Evolutionary conservation across 2,329 filamentous ascomycete genomes (phyloP), one percentile per base, ranked within the genome.

Genomic region (Fusarium nelsonii): DNA sequence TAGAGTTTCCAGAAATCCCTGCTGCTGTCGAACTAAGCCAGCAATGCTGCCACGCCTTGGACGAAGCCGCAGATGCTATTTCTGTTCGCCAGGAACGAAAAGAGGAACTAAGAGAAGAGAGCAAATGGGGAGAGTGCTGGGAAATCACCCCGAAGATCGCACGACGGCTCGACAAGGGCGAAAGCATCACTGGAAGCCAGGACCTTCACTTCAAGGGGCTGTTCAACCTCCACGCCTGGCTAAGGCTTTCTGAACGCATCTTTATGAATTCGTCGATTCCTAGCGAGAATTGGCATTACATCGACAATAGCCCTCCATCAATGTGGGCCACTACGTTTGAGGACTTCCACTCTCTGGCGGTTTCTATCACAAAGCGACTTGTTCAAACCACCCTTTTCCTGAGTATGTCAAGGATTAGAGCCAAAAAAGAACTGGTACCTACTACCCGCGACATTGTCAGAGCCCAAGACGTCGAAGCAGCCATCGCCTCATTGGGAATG

Each of bases 241-340:
- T 94, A 6, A 78, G 80, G 7, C 81, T 96, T 6, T 90, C 91
- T 0, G 83, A 86, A 45, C 82, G 83, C 2, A 72, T 94, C 2
- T 96, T 95, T 76, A 95, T 97, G 92, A 95, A 94, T 63, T 84
- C 85, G 14, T 77, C 82, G 3, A 81, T 86, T 41, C 80, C 83
- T 14, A 87, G 88, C 55, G 84, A 87, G 57, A 94, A 92, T 75
- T 97, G 92, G 92, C 82, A 81, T 34, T 83, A 82, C 39, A 72
- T 92, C 9, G 84, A 85, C 20, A 84, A 85, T n/a, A 84, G 87
- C 58, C 82, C 82, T 4, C 94, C 94, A 0, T 88, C 91, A 0
- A 87, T 97, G 23, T 89, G 91, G 70, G 87, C 89, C 8, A 94
- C 92, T 3, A 89, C 92, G 0, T 84, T 97, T n/a, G 84, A 87